Evolutionary conservation across 176 grass and related monocot species (phyloP).

Genomic region (Phyllostachys edulis): DNA sequence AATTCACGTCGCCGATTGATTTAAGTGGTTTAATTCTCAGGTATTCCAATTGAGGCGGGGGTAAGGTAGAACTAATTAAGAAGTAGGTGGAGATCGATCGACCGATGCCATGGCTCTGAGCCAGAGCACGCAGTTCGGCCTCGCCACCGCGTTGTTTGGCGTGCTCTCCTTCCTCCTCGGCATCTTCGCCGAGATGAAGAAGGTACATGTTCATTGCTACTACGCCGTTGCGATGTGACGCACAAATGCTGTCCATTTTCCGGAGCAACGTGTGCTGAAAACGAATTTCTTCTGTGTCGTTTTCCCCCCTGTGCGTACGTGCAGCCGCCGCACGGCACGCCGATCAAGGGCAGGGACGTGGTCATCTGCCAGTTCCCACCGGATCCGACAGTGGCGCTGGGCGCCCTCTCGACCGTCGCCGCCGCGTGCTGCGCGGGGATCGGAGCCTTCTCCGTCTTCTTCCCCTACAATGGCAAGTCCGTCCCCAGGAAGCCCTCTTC

Average conservation of each 20-base stretch:
- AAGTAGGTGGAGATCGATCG: neutral
- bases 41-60: neutral
- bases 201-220: conserved; percentile 25
- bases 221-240: neutral
- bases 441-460: conserved; percentile 48
- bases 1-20: neutral
- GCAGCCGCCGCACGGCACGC: conserved; percentile 53
- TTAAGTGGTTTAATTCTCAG: neutral
- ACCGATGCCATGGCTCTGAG: conserved; percentile 40
- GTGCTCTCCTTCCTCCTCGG: conserved; percentile 54
- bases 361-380: conserved; percentile 55
- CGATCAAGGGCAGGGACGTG: conserved; percentile 35
- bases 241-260: neutral
- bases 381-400: conserved; percentile 41
- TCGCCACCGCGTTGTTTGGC: conserved; percentile 32
- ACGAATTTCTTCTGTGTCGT: neutral
- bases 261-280: neutral
- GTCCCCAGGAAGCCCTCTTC: conserved; percentile 43
- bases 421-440: conserved; percentile 17
- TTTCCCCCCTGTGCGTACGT: too few relatives aligned
- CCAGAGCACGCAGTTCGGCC: conserved; percentile 24
- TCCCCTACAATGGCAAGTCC: conserved; percentile 41
- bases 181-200: conserved; percentile 54
- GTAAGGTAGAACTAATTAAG: neutral
- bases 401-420: conserved; percentile 30